Evolutionary conservation across 2,329 filamentous ascomycete species (phyloP), one percentile per base, ranked within the genome.

Genomic region (Alternaria gansuensis): DNA sequence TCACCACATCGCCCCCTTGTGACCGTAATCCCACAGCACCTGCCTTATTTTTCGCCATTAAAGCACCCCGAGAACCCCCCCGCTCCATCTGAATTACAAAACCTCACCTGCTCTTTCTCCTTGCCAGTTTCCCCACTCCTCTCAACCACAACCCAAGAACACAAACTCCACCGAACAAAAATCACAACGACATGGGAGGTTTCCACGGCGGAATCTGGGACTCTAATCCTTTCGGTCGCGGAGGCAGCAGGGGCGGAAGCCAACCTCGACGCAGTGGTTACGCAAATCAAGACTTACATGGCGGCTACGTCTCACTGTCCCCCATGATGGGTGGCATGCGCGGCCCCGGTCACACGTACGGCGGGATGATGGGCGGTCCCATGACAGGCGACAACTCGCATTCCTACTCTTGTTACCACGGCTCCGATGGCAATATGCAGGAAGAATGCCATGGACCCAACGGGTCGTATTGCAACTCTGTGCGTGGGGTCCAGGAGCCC

Each of bases 151-250:
- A 48, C 13, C 21, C 3, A 3, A n/a, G 6, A 24, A 14, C 21
- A 9, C 29, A 6, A 3, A 34, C 1, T n/a, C 17, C 4, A 24
- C 2, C 29, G 7, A 34, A 11, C 4, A 6, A 40, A 17, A 48
- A 10, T 4, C 23, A 48, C 4, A 40, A 40, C 21, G 11, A 40
- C 29, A 48, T 48, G 44, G 21, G 29, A 36, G 28, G 31, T 8
- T 48, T 48, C 11, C 44, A 24, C 34, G 44, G 44, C 14, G 44
- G 44, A 23, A 48, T 48, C 29, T 48, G 44, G 44, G 44, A 33
- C 21, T 24, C 21, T 11, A 48, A 36, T 14, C 44, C 44, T 7
- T 48, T 48, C 31, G 29, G 44, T 11, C 29, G 26, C 23, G 8
- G 28, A 8, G 11, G 4, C 1, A 17, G 13, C 4, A 31, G 44